Base-by-base conservation (phyloP, 2,329 filamentous ascomycete genomes). In the Orbilia ellipsospora region DNA sequence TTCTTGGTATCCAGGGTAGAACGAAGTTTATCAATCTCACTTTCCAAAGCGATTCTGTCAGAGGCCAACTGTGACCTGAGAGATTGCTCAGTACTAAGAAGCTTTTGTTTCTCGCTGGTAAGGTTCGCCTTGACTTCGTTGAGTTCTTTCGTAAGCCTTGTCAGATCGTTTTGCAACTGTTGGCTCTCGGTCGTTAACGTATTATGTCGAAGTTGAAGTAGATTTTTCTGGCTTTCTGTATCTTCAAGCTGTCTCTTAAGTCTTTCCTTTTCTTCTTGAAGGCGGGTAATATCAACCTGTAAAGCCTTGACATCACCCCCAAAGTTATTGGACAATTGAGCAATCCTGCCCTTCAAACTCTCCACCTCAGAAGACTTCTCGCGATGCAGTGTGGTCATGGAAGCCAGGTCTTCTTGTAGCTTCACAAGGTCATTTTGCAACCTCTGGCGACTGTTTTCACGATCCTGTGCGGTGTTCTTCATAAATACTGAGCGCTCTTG, bases 401-500 rank as follows among this genome's bases (percentile, higher is more conserved):
- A 85, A 82, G 54, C 83, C 83, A 61, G 87, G 1, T 83, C 80
- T 52, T 88, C 87, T 4, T 92, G 72, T 3, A 75, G 54, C 54
- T 68, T 75, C 59, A 75, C 42, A 69, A 75, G 83, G 69, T 93
- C 90, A 54, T 87, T 84, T 78, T 93, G 90, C 8, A 94, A 83
- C 36, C 88, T 88, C 61, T 85, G 83, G 7, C 88, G 83, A 81
- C 89, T 92, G 78, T 92, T 90, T 79, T 94, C 90, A 16, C 92
- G 86, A 82, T 94, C 91, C 36, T 90, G 87, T 62, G 88, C 91
- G 7, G 92, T 85, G 1, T 90, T 90, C 80, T 91, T 93, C 12
- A 90, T 91, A 63, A 88, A 88, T 44, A 93, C 86, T 0, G 91
- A 94, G 79, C 93, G 93, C 82, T 94, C 77, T n/a, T 75, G 77